Evolutionary conservation across 2,329 filamentous ascomycete genomes (phyloP).

Genomic region (Nigrograna mackinnonii): DNA sequence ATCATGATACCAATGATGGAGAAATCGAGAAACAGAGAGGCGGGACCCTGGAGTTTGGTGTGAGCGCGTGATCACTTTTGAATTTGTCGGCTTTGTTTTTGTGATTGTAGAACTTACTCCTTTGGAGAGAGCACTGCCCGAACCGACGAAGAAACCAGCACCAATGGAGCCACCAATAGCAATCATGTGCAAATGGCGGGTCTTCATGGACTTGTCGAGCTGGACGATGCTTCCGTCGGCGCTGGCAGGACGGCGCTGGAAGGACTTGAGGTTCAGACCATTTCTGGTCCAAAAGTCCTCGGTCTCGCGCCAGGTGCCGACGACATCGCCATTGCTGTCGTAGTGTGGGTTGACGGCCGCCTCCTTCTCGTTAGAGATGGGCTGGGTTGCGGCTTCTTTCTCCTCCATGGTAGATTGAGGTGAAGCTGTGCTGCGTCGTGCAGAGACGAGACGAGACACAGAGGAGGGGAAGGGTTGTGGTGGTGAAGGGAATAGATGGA

Average conservation of each 20-base stretch:
- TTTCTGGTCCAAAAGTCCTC: conserved; percentile 41
- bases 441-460: too few species aligned
- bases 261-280: conserved; percentile 38
- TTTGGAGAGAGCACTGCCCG: conserved; percentile 56
- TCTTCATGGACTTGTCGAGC: conserved; percentile 53
- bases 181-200: conserved; percentile 65
- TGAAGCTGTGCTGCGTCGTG: too few species aligned
- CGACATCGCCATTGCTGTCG: conserved; percentile 10
- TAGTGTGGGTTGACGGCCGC: conserved; percentile 8
- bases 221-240: conserved; percentile 20
- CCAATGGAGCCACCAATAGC: conserved; percentile 65
- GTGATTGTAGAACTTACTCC: conserved; percentile 47
- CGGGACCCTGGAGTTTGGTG: conserved; percentile 25
- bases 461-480: too few species aligned
- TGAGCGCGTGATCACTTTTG: conserved; percentile 2
- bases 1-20: conserved; percentile 43
- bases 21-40: conserved; percentile 42
- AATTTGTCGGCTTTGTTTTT: background rate
- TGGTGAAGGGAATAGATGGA: too few species aligned
- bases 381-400: too few species aligned
- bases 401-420: too few species aligned
- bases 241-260: conserved; percentile 34
- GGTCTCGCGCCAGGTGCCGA: conserved; percentile 29
- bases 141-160: conserved; percentile 67
- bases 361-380: too few species aligned